Conservation (phyloP, 2,329 filamentous ascomycete genomes). For the Calonectria pteridis region DNA sequence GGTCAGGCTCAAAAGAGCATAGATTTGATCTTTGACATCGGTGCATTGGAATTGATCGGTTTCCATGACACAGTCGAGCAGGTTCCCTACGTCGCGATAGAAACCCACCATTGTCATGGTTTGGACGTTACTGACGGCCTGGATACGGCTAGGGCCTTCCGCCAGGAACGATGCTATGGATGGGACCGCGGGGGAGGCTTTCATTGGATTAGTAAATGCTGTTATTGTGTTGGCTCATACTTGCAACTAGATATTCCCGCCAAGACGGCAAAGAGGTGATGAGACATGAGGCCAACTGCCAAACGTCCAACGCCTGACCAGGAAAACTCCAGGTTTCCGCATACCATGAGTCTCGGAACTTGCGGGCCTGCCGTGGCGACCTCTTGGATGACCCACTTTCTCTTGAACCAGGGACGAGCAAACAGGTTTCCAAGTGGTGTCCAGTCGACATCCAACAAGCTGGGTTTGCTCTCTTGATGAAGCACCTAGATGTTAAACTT, state of each 20-base stretch:
- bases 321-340: conserved; percentile 5
- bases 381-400: conserved; percentile 20
- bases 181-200: neutral
- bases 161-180: neutral
- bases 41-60: conserved; percentile 4
- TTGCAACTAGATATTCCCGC: neutral
- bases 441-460: conserved; percentile 8
- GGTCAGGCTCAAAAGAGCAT: neutral
- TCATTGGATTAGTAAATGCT: neutral
- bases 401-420: conserved; percentile 10
- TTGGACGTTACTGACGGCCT: neutral
- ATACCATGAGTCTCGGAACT: conserved; percentile 1
- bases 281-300: neutral
- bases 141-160: neutral
- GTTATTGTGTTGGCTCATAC: neutral
- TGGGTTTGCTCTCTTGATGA: neutral
- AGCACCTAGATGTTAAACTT: neutral
- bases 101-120: conserved; percentile 1
- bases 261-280: neutral
- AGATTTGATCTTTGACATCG: conserved; percentile 6
- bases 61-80: conserved; percentile 2
- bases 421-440: neutral
- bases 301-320: conserved; percentile 3
- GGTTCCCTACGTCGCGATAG: neutral
- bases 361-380: neutral